A percentile compares a stretch with the other conserved stretches of the same genome.
Evolutionary conservation across 139 green algal species (phyloP).

Genomic region (Chlorella sp.): DNA sequence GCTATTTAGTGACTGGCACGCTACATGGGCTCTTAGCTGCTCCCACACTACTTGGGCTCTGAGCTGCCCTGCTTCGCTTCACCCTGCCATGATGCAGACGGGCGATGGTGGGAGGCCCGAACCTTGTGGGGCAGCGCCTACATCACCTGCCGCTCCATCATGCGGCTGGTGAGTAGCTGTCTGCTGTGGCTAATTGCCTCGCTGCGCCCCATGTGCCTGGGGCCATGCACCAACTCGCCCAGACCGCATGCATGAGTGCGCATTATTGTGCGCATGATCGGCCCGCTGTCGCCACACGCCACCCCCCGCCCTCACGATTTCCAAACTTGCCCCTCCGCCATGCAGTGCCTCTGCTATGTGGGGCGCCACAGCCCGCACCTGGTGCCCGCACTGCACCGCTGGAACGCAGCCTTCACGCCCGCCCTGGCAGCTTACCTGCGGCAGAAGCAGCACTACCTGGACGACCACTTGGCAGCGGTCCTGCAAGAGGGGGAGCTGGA

Average conservation of each 20-base stretch:
- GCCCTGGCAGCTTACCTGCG: slow-evolving; percentile 15
- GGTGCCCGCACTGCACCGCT: slow-evolving; percentile 13
- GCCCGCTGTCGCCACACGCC: too few species aligned
- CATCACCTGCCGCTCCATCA: neutral
- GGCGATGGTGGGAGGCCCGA: neutral
- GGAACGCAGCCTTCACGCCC: slow-evolving; percentile 23
- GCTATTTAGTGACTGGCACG: too few species aligned
- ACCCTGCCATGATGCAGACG: neutral
- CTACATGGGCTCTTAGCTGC: too few species aligned
- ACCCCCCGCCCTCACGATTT: too few species aligned
- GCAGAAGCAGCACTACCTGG: neutral
- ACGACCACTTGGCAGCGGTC: neutral
- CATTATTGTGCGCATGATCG: too few species aligned
- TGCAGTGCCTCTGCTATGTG: slow-evolving; percentile 6
- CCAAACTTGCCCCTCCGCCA: too few species aligned
- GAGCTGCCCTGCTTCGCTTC: too few species aligned
- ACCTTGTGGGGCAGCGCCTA: neutral
- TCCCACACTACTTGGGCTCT: too few species aligned
- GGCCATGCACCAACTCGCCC: too few species aligned
- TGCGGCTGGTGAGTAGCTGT: neutral
- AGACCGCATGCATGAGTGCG: too few species aligned
- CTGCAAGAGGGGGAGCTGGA: neutral
- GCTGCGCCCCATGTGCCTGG: too few species aligned
- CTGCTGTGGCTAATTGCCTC: neutral
- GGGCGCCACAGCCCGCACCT: slow-evolving; percentile 8